These are phyloP conservation scores for Podospora comata DNA, from an alignment of 495 filamentous ascomycete species.

Conservation along the genomic window DNA sequence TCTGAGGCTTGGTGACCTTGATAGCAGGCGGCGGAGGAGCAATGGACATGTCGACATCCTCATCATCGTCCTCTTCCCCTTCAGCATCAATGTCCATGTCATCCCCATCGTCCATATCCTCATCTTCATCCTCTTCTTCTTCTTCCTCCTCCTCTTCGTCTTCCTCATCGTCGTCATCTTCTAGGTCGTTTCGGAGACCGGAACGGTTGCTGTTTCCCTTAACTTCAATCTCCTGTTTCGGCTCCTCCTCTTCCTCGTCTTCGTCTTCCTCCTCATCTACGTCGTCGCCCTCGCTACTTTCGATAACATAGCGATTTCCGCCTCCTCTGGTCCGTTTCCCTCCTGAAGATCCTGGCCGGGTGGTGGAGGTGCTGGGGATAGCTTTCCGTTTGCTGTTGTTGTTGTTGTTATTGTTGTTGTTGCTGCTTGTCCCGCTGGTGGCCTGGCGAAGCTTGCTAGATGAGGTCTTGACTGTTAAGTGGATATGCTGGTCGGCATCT, in stretches of 20 bases:
- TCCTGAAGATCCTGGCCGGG: slow-evolving; percentile 43
- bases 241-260: slow-evolving; percentile 40
- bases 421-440: slow-evolving; percentile 56
- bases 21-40: slow-evolving; percentile 40
- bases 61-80: slow-evolving; percentile 49
- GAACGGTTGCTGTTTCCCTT: slow-evolving; percentile 40
- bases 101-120: slow-evolving; percentile 40
- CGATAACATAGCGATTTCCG: slow-evolving; percentile 66
- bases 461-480: slow-evolving; percentile 80
- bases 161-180: slow-evolving; percentile 40
- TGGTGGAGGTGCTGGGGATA: slow-evolving; percentile 27
- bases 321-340: slow-evolving; percentile 54
- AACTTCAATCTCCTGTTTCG: neutral
- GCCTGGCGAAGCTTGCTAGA: slow-evolving; percentile 78
- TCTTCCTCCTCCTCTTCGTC: slow-evolving; percentile 47
- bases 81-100: slow-evolving; percentile 50
- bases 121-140: slow-evolving; percentile 30
- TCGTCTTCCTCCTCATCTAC: slow-evolving; percentile 46
- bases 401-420: slow-evolving; percentile 31
- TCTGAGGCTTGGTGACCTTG: slow-evolving; percentile 41
- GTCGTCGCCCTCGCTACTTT: slow-evolving; percentile 53
- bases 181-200: slow-evolving; percentile 45
- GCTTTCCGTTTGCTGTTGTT: slow-evolving; percentile 22
- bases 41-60: slow-evolving; percentile 47
- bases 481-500: slow-evolving; percentile 61